These are phyloP conservation scores for Comarum palustre DNA, from an alignment of 306 rosid species.

Conservation along the genomic window DNA sequence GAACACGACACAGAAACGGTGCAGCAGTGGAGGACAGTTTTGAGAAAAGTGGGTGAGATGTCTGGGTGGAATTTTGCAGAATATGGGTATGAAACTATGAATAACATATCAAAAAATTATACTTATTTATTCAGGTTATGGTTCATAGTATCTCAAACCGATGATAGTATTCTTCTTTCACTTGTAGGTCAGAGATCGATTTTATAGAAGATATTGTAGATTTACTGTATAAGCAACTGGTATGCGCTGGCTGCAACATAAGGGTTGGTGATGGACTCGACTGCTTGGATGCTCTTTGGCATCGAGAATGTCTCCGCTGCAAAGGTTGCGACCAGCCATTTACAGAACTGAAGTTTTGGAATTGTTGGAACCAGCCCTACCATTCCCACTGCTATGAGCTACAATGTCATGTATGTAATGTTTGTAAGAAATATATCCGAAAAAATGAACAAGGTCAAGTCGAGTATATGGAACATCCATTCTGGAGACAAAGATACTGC, in stretches of 20 bases:
- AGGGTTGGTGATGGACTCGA: neutral
- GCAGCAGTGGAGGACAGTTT: neutral
- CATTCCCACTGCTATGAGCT: neutral
- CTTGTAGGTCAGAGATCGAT: neutral
- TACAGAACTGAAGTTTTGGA: neutral
- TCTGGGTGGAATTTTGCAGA: neutral
- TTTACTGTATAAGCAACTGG: neutral
- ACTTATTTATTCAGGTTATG: neutral
- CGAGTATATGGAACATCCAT: neutral
- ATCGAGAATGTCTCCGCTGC: neutral
- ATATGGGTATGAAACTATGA: slow-evolving; percentile 1
- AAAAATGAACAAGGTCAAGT: neutral
- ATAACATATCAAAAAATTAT: neutral
- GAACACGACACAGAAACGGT: neutral
- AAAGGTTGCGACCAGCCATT: neutral
- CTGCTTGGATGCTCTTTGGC: neutral
- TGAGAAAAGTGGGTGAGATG: neutral
- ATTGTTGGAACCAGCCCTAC: neutral
- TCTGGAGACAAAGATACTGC: neutral
- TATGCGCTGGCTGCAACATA: neutral
- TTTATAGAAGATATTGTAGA: slow-evolving; percentile 10
- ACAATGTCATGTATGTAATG: neutral
- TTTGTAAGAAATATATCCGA: neutral
- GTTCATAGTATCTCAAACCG: neutral
- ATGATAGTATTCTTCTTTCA: neutral